A percentile compares a stretch with the other conserved stretches of the same genome.
phyloP scores from a whole-genome alignment of 1,284 basidiomycete genomes.

The Cutaneotrichosporon arboriforme region DNA sequence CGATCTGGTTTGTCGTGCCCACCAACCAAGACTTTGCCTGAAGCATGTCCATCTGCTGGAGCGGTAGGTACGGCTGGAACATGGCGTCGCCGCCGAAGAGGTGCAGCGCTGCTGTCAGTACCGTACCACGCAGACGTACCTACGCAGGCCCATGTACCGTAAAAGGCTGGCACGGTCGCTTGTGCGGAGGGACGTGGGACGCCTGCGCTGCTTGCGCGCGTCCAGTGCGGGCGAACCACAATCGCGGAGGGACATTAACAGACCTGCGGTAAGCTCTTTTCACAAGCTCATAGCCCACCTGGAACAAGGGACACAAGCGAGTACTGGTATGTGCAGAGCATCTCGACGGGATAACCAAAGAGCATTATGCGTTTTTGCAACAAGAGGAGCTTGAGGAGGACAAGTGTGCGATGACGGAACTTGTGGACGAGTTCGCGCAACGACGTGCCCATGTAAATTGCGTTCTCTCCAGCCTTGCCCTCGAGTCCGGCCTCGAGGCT shows the following conservation, averaged over 20 bases:
- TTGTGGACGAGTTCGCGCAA: conserved; percentile 87
- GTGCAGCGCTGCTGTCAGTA: conserved; percentile 31
- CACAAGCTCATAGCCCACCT: conserved; percentile 50
- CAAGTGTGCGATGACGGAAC: conserved; percentile 87
- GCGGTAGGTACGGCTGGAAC: conserved; percentile 94
- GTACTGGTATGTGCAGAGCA: conserved; percentile 95
- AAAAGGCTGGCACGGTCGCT: conserved; percentile 88
- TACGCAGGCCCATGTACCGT: conserved; percentile 86
- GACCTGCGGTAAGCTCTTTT: conserved; percentile 51
- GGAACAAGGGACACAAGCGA: conserved; percentile 81
- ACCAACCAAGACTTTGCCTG: conserved; percentile 73
- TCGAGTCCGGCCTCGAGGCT: conserved; percentile 57
- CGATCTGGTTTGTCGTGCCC: conserved; percentile 91
- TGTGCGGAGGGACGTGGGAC: conserved; percentile 75
- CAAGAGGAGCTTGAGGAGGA: conserved; percentile 90
- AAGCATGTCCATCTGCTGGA: conserved; percentile 91
- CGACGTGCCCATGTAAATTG: conserved; percentile 60
- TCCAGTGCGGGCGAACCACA: conserved; percentile 84
- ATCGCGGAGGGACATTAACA: conserved; percentile 83
- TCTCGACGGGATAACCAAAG: conserved; percentile 93
- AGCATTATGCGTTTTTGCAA: conserved; percentile 94
- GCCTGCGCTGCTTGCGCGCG: conserved; percentile 54
- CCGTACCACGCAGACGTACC: conserved; percentile 53
- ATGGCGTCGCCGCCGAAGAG: conserved; percentile 86
- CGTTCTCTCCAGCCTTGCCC: conserved; percentile 40